Percentiles rank a stretch among this genome's conserved stretches.
Conservation (phyloP, 805 yeast species). For the Hanseniaspora meyeri region DNA sequence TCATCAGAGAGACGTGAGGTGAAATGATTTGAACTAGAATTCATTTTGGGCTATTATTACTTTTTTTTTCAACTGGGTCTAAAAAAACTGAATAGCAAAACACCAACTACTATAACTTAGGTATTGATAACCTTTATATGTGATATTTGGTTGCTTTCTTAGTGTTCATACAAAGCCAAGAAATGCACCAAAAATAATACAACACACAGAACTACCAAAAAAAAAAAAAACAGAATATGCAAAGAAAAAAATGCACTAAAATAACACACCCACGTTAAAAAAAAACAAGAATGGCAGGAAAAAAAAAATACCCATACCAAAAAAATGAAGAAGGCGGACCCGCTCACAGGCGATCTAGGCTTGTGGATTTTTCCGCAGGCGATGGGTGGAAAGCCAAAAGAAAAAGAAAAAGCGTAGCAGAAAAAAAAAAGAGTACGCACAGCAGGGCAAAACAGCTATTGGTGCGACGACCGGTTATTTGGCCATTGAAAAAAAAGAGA, state of each 20-base stretch:
- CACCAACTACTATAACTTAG: too few relatives aligned
- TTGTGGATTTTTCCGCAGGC: too few relatives aligned
- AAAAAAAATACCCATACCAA: not conserved
- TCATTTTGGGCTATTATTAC: not conserved
- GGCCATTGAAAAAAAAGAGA: not conserved
- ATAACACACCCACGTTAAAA: not conserved
- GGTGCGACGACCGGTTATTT: too few relatives aligned
- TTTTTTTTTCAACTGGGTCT: not conserved
- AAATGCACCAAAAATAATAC: too few relatives aligned
- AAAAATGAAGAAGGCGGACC: too few relatives aligned
- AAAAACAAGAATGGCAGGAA: not conserved
- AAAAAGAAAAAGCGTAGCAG: not conserved
- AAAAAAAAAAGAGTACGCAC: not conserved
- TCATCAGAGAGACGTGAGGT: conserved; percentile 41
- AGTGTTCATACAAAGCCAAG: too few relatives aligned
- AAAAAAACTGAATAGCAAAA: too few relatives aligned
- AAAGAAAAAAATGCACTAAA: not conserved
- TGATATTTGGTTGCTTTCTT: too few relatives aligned
- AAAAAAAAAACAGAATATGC: not conserved
- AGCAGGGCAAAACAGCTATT: not conserved
- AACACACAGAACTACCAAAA: too few relatives aligned
- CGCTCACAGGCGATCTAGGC: too few relatives aligned
- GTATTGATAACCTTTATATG: too few relatives aligned
- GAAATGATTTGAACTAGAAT: not conserved
- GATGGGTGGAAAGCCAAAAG: too few relatives aligned